Evolutionary conservation across 306 rosid genomes (phyloP).

Genomic region (Psophocarpus tetragonolobus): DNA sequence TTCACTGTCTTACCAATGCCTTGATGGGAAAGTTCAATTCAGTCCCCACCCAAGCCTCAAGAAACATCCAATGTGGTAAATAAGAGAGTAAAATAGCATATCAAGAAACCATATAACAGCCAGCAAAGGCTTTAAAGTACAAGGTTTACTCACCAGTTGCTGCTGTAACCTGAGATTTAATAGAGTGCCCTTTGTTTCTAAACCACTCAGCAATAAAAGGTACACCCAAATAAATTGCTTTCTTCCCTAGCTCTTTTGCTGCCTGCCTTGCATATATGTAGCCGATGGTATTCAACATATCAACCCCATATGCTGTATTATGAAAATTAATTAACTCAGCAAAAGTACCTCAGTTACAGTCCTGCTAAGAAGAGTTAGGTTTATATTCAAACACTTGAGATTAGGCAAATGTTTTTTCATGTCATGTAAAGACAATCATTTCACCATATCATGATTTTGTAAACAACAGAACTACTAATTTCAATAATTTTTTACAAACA

Average conservation of each 20-base stretch:
- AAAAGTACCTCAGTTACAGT: conserved; percentile 20
- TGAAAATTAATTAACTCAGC: conserved; percentile 33
- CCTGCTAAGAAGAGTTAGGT: conserved; percentile 8
- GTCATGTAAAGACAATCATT: conserved; percentile 20
- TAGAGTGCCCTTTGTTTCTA: conserved; percentile 97
- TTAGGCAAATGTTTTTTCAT: background rate
- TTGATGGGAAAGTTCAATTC: conserved; percentile 26
- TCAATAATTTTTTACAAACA: conserved; percentile 1
- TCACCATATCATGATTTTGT: conserved; percentile 4
- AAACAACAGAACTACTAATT: conserved; percentile 11
- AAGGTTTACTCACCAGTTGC: conserved; percentile 77
- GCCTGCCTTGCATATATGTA: conserved; percentile 95
- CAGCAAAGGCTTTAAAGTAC: conserved; percentile 15
- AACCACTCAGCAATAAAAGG: conserved; percentile 99
- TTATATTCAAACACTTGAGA: conserved; percentile 29
- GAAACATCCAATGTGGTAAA: background rate
- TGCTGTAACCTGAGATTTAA: conserved; percentile 97
- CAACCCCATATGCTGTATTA: conserved; percentile 87
- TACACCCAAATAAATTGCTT: conserved; percentile 92
- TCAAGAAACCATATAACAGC: conserved; percentile 27
- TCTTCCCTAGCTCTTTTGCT: conserved; percentile 96
- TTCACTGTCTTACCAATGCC: background rate
- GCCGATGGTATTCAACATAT: conserved; percentile 95
- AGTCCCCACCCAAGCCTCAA: background rate
- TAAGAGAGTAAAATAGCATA: background rate